Evolutionary conservation across 2,329 filamentous ascomycete species (phyloP), one percentile per base, ranked within the genome.

Genomic region (Stenocarpella maydis): DNA sequence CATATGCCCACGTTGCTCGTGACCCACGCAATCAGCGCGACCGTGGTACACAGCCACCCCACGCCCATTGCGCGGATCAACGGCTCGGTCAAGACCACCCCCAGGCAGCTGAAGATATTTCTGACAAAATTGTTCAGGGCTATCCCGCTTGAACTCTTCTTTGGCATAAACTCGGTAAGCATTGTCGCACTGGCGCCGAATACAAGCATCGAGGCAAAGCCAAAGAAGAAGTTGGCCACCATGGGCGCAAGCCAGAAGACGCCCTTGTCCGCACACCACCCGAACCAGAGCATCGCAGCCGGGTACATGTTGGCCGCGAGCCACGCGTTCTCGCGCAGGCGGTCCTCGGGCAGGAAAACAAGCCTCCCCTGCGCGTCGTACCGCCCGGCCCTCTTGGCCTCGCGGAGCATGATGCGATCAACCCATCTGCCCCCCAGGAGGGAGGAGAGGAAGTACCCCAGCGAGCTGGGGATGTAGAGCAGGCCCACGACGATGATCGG

Each of bases 311-410:
- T 82, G 0, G 90, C 90, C 3, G 91, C 91, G 0, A 95, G 79
- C 91, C 91, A 95, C 3, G 91, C 91, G 76, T 97, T 96, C 76
- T 95, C 91, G 52, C 90, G 85, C 88, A 96, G 92, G 15, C 93
- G 87, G 78, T 97, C 93, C 79, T 96, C 93, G 0, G 93, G 93
- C 2, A 88, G 83, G 75, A 89, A 91, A 12, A 93, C 81, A 24
- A 93, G 82, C 69, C 85, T 86, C 17, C 92, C 92, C 45, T 87
- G 79, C 43, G 85, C 86, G 73, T 93, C 91, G 74, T 90, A 91
- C 28, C 92, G 84, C 15, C 88, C 88, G 0, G 91, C 92, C 72
- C 86, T 90, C n/a, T 81, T 82, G 0, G 93, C 93, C 78, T 93
- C 91, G 24, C 91, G 87, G 39, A 87, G 84, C 93, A 96, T 96